These are phyloP conservation scores for Russula dissimulans DNA, from an alignment of 768 basidiomycete species.

Conservation along the genomic window DNA sequence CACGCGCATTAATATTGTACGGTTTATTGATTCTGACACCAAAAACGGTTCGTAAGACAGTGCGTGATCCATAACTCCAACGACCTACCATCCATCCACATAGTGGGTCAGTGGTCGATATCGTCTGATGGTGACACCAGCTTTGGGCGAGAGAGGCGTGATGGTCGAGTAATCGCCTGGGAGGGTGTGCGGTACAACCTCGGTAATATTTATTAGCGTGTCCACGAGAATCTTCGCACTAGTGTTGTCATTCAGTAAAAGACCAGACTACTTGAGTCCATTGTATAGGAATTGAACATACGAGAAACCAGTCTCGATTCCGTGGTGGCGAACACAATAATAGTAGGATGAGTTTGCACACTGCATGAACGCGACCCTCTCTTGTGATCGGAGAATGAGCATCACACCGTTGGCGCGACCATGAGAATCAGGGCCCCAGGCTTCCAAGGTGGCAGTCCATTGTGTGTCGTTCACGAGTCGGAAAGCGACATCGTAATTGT, in stretches of 20 bases:
- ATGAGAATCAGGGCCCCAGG: conserved; percentile 22
- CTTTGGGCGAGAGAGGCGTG: conserved; percentile 2
- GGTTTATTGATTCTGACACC: neutral
- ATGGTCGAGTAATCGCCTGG: conserved; percentile 9
- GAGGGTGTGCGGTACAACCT: conserved; percentile 8
- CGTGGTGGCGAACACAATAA: conserved; percentile 36
- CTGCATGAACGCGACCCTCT: conserved; percentile 39
- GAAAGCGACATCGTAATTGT: conserved; percentile 45
- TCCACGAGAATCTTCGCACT: conserved; percentile 12
- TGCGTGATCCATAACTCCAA: neutral
- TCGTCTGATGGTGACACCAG: conserved; percentile 11
- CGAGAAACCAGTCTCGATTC: conserved; percentile 36
- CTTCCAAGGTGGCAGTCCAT: conserved; percentile 33
- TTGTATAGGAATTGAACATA: conserved; percentile 25
- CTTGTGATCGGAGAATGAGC: conserved; percentile 31
- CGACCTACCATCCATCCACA: conserved; percentile 7
- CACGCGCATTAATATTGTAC: too few species aligned
- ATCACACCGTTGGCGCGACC: conserved; percentile 24
- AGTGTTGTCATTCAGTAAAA: neutral
- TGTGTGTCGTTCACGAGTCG: conserved; percentile 42
- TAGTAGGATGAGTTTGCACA: conserved; percentile 40
- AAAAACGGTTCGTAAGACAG: neutral
- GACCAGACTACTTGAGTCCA: neutral
- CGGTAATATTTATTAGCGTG: conserved; percentile 9
- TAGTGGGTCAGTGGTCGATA: conserved; percentile 14